These are phyloP conservation scores for Veloboletus limbatus DNA, from an alignment of 1,284 basidiomycete species.

Conservation along the genomic window DNA sequence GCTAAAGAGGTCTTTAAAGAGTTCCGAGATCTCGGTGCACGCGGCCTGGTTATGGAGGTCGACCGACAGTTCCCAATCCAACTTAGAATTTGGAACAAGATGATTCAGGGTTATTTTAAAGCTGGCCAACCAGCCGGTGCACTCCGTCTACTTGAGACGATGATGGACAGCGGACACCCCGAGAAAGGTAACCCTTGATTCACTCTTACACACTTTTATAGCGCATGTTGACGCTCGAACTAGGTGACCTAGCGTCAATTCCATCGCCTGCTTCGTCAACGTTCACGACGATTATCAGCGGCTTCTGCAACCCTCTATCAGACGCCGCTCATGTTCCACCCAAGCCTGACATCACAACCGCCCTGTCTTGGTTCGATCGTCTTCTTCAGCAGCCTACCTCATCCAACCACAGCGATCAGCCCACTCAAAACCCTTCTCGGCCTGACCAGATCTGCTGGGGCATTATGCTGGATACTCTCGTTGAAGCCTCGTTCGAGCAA, in stretches of 20 bases:
- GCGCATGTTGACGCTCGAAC: neutral
- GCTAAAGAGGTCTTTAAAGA: conserved; percentile 70
- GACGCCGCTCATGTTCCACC: neutral
- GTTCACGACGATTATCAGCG: conserved; percentile 63
- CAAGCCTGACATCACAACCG: conserved; percentile 59
- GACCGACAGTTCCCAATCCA: conserved; percentile 33
- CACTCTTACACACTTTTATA: neutral
- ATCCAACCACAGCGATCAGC: conserved; percentile 38
- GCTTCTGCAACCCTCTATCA: conserved; percentile 50
- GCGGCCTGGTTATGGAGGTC: conserved; percentile 34
- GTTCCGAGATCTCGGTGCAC: conserved; percentile 45
- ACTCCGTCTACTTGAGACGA: conserved; percentile 67
- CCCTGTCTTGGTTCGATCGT: conserved; percentile 69
- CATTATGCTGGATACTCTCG: conserved; percentile 53
- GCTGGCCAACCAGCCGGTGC: conserved; percentile 63
- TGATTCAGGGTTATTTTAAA: conserved; percentile 76
- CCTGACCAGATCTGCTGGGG: conserved; percentile 54
- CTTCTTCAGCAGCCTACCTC: conserved; percentile 47
- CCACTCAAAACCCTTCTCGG: conserved; percentile 43
- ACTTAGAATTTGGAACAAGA: conserved; percentile 65
- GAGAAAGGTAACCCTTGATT: conserved; percentile 17
- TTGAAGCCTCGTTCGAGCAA: conserved; percentile 26
- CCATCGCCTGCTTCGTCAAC: conserved; percentile 63
- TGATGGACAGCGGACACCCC: conserved; percentile 53
- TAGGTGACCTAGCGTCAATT: conserved; percentile 37